phyloP scores from a whole-genome alignment of 73 alveolate genomes.

The Chromera velia region DNA sequence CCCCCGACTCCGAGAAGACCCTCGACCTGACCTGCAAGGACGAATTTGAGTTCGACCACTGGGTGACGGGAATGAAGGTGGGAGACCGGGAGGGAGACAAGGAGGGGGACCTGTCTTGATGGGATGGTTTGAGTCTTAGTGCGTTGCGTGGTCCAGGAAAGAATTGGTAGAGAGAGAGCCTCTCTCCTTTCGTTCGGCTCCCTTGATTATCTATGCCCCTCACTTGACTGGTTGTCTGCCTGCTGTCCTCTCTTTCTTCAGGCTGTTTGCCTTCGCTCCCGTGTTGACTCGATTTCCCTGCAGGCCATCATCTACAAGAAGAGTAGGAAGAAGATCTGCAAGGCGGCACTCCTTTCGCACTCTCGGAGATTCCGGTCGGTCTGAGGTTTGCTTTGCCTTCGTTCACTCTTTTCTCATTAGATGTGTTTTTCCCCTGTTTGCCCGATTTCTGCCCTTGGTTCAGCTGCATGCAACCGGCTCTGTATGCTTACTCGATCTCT shows the following conservation, averaged over 20 bases:
- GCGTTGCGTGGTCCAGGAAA: not conserved
- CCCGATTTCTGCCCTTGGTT: too few species aligned
- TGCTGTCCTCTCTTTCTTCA: not conserved
- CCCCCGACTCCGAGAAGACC: slow-evolving; percentile 16
- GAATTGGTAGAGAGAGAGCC: not conserved
- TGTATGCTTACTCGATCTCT: too few species aligned
- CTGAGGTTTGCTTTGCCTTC: not conserved
- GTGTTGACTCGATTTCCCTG: not conserved
- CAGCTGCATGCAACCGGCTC: too few species aligned
- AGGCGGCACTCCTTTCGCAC: slow-evolving; percentile 30
- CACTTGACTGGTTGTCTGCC: not conserved
- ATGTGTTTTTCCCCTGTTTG: too few species aligned
- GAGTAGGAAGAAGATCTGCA: slow-evolving; percentile 37
- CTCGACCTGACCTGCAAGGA: slow-evolving; percentile 49
- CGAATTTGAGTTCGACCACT: slow-evolving; percentile 45
- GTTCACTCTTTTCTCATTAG: too few species aligned
- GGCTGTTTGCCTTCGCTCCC: not conserved
- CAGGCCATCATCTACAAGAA: not conserved
- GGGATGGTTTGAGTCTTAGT: not conserved
- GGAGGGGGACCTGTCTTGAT: not conserved
- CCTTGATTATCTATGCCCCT: not conserved
- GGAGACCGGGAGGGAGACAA: too few species aligned
- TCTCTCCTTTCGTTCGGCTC: not conserved
- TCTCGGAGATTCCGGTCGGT: slow-evolving; percentile 12
- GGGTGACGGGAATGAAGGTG: slow-evolving; percentile 48